Evolutionary conservation across 805 yeast species (phyloP).

Genomic region (Maudiozyma barnettii): DNA sequence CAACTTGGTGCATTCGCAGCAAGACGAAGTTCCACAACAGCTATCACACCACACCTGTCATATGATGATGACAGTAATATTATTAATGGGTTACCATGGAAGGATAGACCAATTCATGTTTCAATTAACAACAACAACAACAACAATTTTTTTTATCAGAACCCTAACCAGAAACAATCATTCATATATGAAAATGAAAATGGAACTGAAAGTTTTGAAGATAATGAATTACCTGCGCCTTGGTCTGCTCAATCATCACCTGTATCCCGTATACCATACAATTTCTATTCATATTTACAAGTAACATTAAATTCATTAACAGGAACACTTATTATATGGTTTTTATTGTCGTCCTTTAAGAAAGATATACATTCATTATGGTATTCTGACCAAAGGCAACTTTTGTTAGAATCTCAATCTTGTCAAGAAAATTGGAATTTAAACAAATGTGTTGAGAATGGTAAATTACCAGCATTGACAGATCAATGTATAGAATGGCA

Average conservation of each 20-base stretch:
- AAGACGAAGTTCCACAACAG: neutral
- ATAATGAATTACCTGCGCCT: conserved; percentile 41
- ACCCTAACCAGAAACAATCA: neutral
- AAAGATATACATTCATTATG: conserved; percentile 46
- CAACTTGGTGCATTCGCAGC: conserved; percentile 3
- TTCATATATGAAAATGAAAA: conserved; percentile 9
- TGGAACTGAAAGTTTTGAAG: conserved; percentile 7
- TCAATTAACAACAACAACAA: conserved; percentile 21
- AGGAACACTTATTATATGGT: conserved; percentile 35
- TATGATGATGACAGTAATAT: neutral
- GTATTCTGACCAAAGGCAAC: conserved; percentile 34
- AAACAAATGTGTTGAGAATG: conserved; percentile 48
- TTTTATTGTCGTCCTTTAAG: conserved; percentile 41
- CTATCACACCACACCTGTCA: neutral
- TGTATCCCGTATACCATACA: conserved; percentile 43
- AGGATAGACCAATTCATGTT: conserved; percentile 14
- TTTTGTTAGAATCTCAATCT: conserved; percentile 41
- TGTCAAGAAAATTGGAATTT: conserved; percentile 46
- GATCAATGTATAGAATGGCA: conserved; percentile 52
- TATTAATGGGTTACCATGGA: neutral
- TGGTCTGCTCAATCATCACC: conserved; percentile 49
- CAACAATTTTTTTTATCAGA: neutral
- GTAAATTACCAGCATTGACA: conserved; percentile 48
- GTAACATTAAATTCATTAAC: conserved; percentile 41
- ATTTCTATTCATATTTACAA: conserved; percentile 55